Percentiles rank a stretch among this genome's conserved stretches.
phyloP scores from a whole-genome alignment of 306 rosid genomes.

The Glycine tomentella region DNA sequence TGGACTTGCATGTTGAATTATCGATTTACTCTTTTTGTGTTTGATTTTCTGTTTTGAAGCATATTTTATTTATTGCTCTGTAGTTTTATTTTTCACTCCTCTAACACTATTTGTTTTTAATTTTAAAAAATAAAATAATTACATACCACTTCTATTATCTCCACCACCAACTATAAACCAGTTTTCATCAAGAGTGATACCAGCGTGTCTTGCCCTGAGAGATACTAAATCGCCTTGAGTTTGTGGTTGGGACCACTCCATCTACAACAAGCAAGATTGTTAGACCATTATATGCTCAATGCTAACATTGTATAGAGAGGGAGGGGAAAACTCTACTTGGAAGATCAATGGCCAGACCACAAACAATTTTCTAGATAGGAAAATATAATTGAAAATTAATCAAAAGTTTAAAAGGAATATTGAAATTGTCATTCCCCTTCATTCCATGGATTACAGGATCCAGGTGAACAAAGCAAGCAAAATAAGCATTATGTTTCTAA shows the following conservation, averaged over 20 bases:
- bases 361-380: conserved; percentile 33
- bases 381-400: conserved; percentile 33
- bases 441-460: conserved; percentile 8
- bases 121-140: neutral
- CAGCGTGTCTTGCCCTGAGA: conserved; percentile 97
- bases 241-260: conserved; percentile 99
- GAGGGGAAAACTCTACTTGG: too few relatives aligned
- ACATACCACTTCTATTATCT: conserved; percentile 86
- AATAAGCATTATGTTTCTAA: conserved; percentile 18
- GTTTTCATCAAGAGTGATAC: conserved; percentile 72
- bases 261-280: conserved; percentile 56
- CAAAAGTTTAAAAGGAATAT: conserved; percentile 26
- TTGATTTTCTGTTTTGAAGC: conserved; percentile 17
- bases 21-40: conserved; percentile 27
- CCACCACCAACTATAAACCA: conserved; percentile 99
- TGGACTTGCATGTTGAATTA: conserved; percentile 29
- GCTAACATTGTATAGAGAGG: conserved; percentile 36
- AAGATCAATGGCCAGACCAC: conserved; percentile 35
- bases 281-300: conserved; percentile 37
- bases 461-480: conserved; percentile 2
- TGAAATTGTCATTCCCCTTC: conserved; percentile 24
- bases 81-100: conserved; percentile 35
- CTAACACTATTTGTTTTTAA: conserved; percentile 12
- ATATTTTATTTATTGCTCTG: conserved; percentile 11
- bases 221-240: conserved; percentile 80